Base-by-base conservation (phyloP, 331 rosid genomes). In the Quercus phellos region DNA sequence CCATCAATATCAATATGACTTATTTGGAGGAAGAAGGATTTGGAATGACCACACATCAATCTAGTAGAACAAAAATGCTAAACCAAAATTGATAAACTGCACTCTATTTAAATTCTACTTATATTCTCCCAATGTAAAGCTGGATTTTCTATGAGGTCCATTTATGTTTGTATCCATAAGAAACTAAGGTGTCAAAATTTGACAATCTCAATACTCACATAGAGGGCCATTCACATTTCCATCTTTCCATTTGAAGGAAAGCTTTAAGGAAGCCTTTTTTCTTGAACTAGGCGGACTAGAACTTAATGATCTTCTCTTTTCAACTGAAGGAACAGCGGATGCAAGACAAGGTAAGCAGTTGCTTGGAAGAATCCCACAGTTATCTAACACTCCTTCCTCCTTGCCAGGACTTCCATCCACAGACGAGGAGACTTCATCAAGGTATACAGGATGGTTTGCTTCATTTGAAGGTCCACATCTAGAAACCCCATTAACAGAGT, bases 261-360 rank as follows among this genome's bases (percentile, higher is more conserved):
- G 84, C 77, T 92, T 94, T 42, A 83, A 13, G 55, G 90, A 73
- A 67, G 89, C 63, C 78, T 88, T 93, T 76, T 89, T 92, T 83
- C 87, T 87, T 42, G 92, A 87, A 84, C 70, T 88, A 42, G 91
- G 92, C 51, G 97, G 97, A 81, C 98, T 90, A 76, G 86, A 80
- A 84, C 89, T 85, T 4, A 87, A 80, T 4, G 93, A 85, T 80
- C 94, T 85, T 86, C 96, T 85, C 82, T 91, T 94, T 51, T 92
- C 99, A 50, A 88, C 46, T 0, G 95, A 77, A 53, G 91, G 81
- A 61, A 86, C 74, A 3, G 92, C 85, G 51, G 92, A 85, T 68
- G 89, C 90, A 80, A 95, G 97, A 83, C 93, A 95, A 12, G 99
- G 98, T 85, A 95, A 86, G 82, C 99, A 95, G 73, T 82, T 87